Percentiles rank a stretch among this genome's conserved stretches.
phyloP scores from a whole-genome alignment of 2,329 filamentous ascomycete genomes.

The Exophiala lecanii-corni region DNA sequence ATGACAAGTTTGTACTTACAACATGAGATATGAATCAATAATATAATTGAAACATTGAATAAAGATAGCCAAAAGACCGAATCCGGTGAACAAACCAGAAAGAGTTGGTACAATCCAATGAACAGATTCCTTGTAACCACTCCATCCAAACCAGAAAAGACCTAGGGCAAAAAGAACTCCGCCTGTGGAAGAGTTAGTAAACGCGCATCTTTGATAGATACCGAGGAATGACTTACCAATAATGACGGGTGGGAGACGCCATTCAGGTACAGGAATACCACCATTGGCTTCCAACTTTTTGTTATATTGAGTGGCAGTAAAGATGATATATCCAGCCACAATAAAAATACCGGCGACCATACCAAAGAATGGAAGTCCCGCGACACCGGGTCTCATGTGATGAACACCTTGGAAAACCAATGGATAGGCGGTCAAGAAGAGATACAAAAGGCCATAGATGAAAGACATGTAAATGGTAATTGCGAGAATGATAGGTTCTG shows the following conservation, averaged over 20 bases:
- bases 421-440: conserved; percentile 34
- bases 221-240: conserved; percentile 31
- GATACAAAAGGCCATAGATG: conserved; percentile 30
- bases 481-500: conserved; percentile 41
- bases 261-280: conserved; percentile 53
- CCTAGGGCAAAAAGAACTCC: conserved; percentile 53
- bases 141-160: conserved; percentile 76
- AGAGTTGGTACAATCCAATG: conserved; percentile 40
- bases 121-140: conserved; percentile 48
- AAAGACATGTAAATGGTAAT: conserved; percentile 37
- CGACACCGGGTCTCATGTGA: conserved; percentile 62
- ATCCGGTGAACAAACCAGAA: conserved; percentile 51
- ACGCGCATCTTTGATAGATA: not conserved
- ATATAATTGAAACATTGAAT: conserved; percentile 56
- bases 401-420: conserved; percentile 51
- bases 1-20: conserved; percentile 32
- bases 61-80: conserved; percentile 56
- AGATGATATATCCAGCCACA: conserved; percentile 60
- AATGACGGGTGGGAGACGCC: conserved; percentile 53
- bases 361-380: conserved; percentile 77
- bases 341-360: conserved; percentile 71
- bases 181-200: not conserved
- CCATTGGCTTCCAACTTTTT: conserved; percentile 65
- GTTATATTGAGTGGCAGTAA: conserved; percentile 63
- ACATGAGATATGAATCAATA: conserved; percentile 56